These are phyloP conservation scores for Teunomyces tritomae DNA, from an alignment of 805 yeast genomes.

Conservation along the genomic window DNA sequence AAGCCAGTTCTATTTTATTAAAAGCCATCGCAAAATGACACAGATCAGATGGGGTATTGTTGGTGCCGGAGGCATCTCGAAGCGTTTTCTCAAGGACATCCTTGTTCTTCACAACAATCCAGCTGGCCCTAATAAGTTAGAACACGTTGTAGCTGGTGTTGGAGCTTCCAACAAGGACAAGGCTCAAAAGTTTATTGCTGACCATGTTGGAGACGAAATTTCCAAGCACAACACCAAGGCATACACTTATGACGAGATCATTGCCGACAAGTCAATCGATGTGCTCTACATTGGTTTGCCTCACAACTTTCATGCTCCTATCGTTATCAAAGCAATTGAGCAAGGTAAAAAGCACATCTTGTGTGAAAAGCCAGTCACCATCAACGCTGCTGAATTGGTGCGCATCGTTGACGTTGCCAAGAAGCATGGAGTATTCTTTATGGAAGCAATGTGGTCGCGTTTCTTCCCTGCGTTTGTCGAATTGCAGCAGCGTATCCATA, in stretches of 20 bases:
- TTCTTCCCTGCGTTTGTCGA: slow-evolving; percentile 45
- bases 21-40: slow-evolving; percentile 11
- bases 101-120: slow-evolving; percentile 21
- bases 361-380: slow-evolving; percentile 55
- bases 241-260: slow-evolving; percentile 43
- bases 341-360: slow-evolving; percentile 50
- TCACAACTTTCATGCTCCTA: slow-evolving; percentile 49
- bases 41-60: slow-evolving; percentile 44
- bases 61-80: slow-evolving; percentile 50
- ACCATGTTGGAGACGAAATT: slow-evolving; percentile 19
- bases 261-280: slow-evolving; percentile 41
- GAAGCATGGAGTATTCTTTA: slow-evolving; percentile 41
- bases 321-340: slow-evolving; percentile 40
- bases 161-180: slow-evolving; percentile 37
- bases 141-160: slow-evolving; percentile 36
- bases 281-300: slow-evolving; percentile 57
- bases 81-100: slow-evolving; percentile 41
- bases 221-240: slow-evolving; percentile 11
- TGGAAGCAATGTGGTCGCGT: slow-evolving; percentile 63
- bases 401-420: slow-evolving; percentile 44
- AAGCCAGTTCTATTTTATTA: background rate
- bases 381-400: slow-evolving; percentile 44
- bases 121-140: slow-evolving; percentile 18
- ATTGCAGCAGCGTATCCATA: slow-evolving; percentile 34
- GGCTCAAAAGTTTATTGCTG: slow-evolving; percentile 32